Evolutionary conservation across 768 basidiomycete genomes (phyloP), one percentile per base, ranked within the genome.

Genomic region (Albatrellus ellisii): DNA sequence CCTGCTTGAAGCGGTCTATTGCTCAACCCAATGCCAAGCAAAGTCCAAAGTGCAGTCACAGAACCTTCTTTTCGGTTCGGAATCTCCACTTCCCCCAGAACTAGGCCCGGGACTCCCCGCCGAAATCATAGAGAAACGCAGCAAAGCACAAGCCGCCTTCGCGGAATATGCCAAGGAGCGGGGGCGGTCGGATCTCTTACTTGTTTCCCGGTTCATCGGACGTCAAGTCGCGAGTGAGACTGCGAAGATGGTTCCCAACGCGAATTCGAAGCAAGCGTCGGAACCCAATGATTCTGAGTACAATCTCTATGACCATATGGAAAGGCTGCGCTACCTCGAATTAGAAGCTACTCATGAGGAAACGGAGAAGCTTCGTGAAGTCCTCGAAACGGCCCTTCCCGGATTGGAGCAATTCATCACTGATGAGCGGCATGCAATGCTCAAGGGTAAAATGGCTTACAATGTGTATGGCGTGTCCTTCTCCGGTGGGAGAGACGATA

Each of bases 391-490:
- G 26, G 78, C 79, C 2, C 58, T 88, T 33, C 79, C 78, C 9
- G 85, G 83, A 15, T 55, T 89, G 45, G 81, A 87, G 49, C 68
- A 76, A 42, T 78, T 83, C 43, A 62, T 85, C 21, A 71, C 72
- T 3, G 72, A 75, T 21, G 78, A 83, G 28, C 66, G 73, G 18
- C 72, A 83, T 47, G 62, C 70, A 8, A 65, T 66, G 14, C 66
- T 81, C 36, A 56, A 73, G 29, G 82, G 81, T 14, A 85, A 76
- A 57, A 76, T 89, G 66, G 60, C 66, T 3, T 88, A 86, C 59
- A 89, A 89, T 50, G 68, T 75, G 2, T 82, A 75, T 52, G 87
- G 87, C 43, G 74, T 90, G 38, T 75, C 65, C 56, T 79, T 67
- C 49, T 68, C 62, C 41, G 71, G 67, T 24, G 85, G 84, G 15